Evolutionary conservation across 768 basidiomycete species (phyloP).

Genomic region (Suillus fuscotomentosus): DNA sequence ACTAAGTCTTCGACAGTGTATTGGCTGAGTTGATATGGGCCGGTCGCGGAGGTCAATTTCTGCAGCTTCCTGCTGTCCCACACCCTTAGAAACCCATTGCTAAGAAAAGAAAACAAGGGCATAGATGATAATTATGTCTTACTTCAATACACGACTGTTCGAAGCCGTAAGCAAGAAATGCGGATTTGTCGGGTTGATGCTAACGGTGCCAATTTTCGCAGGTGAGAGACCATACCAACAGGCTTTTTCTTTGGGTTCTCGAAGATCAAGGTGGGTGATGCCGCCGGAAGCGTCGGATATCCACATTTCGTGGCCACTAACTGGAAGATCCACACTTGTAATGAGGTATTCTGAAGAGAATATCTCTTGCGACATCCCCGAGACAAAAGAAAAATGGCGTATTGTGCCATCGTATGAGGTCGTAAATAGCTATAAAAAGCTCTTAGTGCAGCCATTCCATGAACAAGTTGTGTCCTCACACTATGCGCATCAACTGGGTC

Average conservation of each 20-base stretch:
- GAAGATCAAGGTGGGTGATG: constrained; percentile 72
- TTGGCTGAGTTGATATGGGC: constrained; percentile 31
- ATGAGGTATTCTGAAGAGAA: constrained; percentile 63
- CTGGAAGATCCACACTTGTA: constrained; percentile 67
- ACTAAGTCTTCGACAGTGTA: constrained; percentile 50
- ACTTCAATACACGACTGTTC: constrained; percentile 74
- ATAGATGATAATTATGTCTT: constrained; percentile 16
- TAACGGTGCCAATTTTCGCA: constrained; percentile 76
- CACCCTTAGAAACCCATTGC: constrained; percentile 42
- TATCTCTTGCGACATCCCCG: constrained; percentile 69
- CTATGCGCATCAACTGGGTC: constrained; percentile 75
- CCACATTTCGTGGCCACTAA: constrained; percentile 80
- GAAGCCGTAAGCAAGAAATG: constrained; percentile 72
- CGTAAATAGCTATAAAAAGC: constrained; percentile 60
- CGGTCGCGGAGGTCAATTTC: constrained; percentile 28
- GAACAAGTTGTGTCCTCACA: constrained; percentile 36
- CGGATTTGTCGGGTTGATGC: constrained; percentile 70
- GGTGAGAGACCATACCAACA: constrained; percentile 66
- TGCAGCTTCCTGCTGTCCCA: constrained; percentile 78
- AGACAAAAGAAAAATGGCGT: constrained; percentile 68
- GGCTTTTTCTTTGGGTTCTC: constrained; percentile 53
- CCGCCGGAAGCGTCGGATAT: constrained; percentile 74
- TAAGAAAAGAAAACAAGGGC: neutral
- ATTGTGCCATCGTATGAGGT: constrained; percentile 82
- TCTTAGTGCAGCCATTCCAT: neutral